Conservation (phyloP, 306 rosid species). For the Vigna nakashimae region DNA sequence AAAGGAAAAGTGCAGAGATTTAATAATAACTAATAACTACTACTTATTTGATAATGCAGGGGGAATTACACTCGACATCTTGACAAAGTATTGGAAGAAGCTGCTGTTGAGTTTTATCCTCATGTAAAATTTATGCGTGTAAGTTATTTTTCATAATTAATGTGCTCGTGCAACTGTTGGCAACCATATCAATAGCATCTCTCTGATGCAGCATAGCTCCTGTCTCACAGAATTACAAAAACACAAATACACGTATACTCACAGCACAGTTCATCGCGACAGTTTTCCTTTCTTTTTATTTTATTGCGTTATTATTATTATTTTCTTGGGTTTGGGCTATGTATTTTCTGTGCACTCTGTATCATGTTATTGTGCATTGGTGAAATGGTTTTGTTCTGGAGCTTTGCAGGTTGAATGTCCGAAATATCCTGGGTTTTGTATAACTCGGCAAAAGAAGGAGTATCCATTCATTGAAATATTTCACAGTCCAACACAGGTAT, state of each 20-base stretch:
- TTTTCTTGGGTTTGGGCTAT: conserved; percentile 22
- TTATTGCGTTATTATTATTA: not conserved
- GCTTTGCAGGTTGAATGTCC: conserved; percentile 94
- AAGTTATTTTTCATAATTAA: conserved; percentile 48
- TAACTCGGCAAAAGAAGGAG: conserved; percentile 85
- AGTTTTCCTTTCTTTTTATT: not conserved
- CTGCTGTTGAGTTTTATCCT: conserved; percentile 88
- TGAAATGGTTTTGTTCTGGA: conserved; percentile 6
- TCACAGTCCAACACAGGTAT: conserved; percentile 81
- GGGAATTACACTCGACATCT: conserved; percentile 79
- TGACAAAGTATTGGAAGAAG: conserved; percentile 82
- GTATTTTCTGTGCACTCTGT: not conserved
- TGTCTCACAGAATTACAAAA: no score
- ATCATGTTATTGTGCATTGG: not conserved
- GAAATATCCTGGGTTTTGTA: conserved; percentile 94
- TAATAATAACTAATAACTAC: conserved; percentile 25
- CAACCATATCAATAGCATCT: not conserved
- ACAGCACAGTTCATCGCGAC: conserved; percentile 19
- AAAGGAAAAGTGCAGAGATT: conserved; percentile 1
- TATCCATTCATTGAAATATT: conserved; percentile 90
- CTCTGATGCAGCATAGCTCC: not conserved
- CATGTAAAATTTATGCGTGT: conserved; percentile 87
- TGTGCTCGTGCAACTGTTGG: conserved; percentile 1
- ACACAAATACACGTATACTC: no score
- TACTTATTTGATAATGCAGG: conserved; percentile 56